Base-by-base conservation (phyloP, 768 basidiomycete genomes). In the Suillus weaverae region DNA sequence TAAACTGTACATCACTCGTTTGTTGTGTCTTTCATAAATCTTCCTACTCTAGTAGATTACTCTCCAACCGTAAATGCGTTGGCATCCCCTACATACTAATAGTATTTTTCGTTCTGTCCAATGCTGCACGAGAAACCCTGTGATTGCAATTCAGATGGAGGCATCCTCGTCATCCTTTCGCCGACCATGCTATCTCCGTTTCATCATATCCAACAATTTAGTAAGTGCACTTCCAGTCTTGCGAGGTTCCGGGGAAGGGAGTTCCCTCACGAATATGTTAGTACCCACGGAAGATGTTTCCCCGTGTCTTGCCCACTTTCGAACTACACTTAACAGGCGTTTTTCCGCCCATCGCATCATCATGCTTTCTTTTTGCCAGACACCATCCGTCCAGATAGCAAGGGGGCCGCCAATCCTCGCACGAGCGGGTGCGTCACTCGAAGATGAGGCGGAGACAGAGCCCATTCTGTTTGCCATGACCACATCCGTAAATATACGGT, bases 401-500 rank as follows among this genome's bases (percentile, higher is more conserved):
- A 93, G 72, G 6, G 90, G 89, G 0, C 87, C 88, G 6, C 57
- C 39, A 30, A 59, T 41, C 26, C 39, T 59, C 5, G 6, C 26
- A 41, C 30, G 26, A 32, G 63, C n/a, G 11, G 46, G n/a, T 35
- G 22, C 41, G 5, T 53, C 26, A 61, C 1, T 70, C 66, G 62
- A 63, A 55, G 35, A 57, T 54, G 39, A 51, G 64, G 39, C 48
- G 70, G 64, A 63, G 70, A 33, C 64, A 72, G 33, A 74, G 75
- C 30, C 60, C 80, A 95, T 88, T 41, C 94, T 87, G 69, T 92
- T 90, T 10, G 94, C 90, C 76, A 98, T 81, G 61, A 98, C 84
- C 20, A 95, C 78, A 73, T 99, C 97, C 0, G 97, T 99, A 70
- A 97, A 91, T 60, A 98, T 78, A 13, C 97, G 85, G 79, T 99